phyloP scores from a whole-genome alignment of 768 basidiomycete genomes.

The Leccinum uliginosum region DNA sequence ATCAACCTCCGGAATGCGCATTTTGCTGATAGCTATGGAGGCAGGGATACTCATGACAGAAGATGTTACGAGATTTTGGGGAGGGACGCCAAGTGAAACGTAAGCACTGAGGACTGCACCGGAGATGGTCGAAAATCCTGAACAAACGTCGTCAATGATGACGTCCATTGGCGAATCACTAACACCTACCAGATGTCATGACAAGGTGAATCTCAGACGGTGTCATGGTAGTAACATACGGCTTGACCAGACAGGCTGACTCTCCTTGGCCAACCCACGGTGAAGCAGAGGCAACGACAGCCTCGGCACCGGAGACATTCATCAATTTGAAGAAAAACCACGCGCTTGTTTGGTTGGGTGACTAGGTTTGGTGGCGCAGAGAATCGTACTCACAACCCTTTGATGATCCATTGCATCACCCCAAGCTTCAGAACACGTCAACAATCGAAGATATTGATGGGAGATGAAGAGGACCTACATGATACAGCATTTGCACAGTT shows the following conservation, averaged over 20 bases:
- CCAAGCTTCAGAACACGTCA: constrained; percentile 43
- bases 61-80: constrained; percentile 79
- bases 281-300: constrained; percentile 86
- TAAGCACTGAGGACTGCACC: constrained; percentile 87
- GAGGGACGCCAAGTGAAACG: constrained; percentile 70
- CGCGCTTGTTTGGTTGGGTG: constrained; percentile 43
- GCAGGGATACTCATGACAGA: constrained; percentile 96
- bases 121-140: constrained; percentile 85
- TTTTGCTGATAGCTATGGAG: constrained; percentile 87
- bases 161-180: neutral
- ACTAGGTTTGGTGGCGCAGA: neutral
- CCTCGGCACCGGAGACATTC: constrained; percentile 92
- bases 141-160: constrained; percentile 2
- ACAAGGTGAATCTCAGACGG: constrained; percentile 79
- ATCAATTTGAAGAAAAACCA: constrained; percentile 93
- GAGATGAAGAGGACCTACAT: constrained; percentile 30
- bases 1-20: constrained; percentile 79
- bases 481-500: constrained; percentile 88
- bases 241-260: constrained; percentile 79
- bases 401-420: constrained; percentile 92
- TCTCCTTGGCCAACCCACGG: constrained; percentile 95
- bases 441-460: neutral
- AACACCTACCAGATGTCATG: constrained; percentile 72
- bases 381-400: constrained; percentile 57
- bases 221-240: constrained; percentile 83